phyloP scores from a whole-genome alignment of 1,284 basidiomycete species.

The Macrocybe sp. region DNA sequence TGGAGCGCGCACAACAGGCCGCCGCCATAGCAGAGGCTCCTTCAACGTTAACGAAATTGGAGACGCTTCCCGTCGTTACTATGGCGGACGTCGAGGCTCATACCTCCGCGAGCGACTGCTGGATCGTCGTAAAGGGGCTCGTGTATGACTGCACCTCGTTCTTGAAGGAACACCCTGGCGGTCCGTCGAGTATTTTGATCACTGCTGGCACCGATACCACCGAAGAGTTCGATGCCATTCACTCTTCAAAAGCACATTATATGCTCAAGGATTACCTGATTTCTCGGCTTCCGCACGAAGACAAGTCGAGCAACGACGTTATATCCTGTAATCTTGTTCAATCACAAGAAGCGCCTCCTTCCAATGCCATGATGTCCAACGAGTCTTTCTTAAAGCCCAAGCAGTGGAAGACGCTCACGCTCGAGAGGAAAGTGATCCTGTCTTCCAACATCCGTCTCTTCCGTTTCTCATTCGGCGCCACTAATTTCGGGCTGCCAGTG shows the following conservation, averaged over 20 bases:
- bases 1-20: slow-evolving; percentile 48
- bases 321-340: neutral
- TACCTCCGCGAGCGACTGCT: slow-evolving; percentile 37
- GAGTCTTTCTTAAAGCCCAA: too few relatives aligned
- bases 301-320: neutral
- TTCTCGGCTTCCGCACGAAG: neutral
- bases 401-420: neutral
- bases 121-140: slow-evolving; percentile 54
- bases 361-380: neutral
- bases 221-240: slow-evolving; percentile 44
- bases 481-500: neutral
- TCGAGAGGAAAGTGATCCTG: neutral
- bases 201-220: slow-evolving; percentile 61
- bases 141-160: slow-evolving; percentile 50
- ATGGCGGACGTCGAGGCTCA: slow-evolving; percentile 39
- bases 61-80: slow-evolving; percentile 39
- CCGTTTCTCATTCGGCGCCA: too few relatives aligned
- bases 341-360: neutral
- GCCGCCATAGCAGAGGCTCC: slow-evolving; percentile 16
- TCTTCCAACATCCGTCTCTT: too few relatives aligned
- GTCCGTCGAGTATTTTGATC: slow-evolving; percentile 52
- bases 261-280: neutral
- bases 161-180: slow-evolving; percentile 60
- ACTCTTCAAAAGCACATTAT: neutral
- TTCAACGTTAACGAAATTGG: slow-evolving; percentile 32